A percentile compares a stretch with the other conserved stretches of the same genome.
phyloP scores from a whole-genome alignment of 495 filamentous ascomycete genomes.

The Amniculicola lignicola region DNA sequence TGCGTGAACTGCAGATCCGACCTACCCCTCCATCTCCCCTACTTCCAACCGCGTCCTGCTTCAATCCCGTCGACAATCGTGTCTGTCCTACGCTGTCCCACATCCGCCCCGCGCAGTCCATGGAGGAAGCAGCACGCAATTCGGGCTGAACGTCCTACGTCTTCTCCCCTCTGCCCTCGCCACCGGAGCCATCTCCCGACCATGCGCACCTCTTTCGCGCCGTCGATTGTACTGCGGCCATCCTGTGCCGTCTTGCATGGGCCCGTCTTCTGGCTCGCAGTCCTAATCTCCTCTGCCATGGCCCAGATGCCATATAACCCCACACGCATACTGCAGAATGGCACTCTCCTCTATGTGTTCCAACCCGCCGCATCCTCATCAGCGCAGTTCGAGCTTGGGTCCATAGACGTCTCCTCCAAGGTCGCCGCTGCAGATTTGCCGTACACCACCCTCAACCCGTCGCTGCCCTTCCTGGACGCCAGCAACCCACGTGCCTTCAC shows the following conservation, averaged over 20 bases:
- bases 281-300: conserved; percentile 11
- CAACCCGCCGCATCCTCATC: conserved; percentile 45
- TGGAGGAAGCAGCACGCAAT: conserved; percentile 13
- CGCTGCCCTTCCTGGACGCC: conserved; percentile 62
- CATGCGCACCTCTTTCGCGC: conserved; percentile 4
- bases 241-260: not conserved
- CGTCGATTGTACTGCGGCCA: conserved; percentile 7
- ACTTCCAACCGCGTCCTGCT: not conserved
- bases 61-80: not conserved
- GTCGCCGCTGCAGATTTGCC: conserved; percentile 53
- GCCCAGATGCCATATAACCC: conserved; percentile 67
- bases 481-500: conserved; percentile 51
- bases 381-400: conserved; percentile 51
- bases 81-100: conserved; percentile 18
- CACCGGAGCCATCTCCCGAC: not conserved
- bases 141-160: conserved; percentile 18
- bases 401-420: conserved; percentile 59
- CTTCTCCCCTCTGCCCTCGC: too few species aligned
- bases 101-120: conserved; percentile 10
- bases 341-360: conserved; percentile 60
- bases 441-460: conserved; percentile 55
- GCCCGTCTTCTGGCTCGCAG: conserved; percentile 13
- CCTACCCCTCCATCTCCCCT: conserved; percentile 9
- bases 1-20: conserved; percentile 27
- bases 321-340: conserved; percentile 57